Percentiles rank a stretch among this genome's conserved stretches.
These are phyloP conservation scores for Boechera stricta DNA, from an alignment of 345 rosid species.

Conservation along the genomic window DNA sequence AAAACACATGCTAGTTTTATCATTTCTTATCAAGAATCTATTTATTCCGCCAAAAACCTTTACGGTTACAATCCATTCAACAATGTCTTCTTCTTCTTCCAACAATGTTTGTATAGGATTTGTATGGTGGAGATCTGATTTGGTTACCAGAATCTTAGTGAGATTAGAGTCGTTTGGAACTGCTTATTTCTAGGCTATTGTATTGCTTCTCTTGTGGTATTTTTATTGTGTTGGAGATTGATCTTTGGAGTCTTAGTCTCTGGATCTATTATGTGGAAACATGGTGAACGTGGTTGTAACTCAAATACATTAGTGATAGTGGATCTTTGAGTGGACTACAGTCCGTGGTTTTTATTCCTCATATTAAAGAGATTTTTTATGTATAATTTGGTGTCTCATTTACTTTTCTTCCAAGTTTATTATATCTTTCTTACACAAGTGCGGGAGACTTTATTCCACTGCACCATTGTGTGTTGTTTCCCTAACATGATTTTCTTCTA, in stretches of 20 bases:
- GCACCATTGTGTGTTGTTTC: too few relatives aligned
- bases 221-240: background rate
- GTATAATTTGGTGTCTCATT: background rate
- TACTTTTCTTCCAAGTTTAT: too few relatives aligned
- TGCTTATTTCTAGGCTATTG: too few relatives aligned
- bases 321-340: background rate
- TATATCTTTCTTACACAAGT: too few relatives aligned
- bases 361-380: background rate
- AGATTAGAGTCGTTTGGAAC: too few relatives aligned
- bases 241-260: background rate
- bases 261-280: background rate
- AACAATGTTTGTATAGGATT: too few relatives aligned
- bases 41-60: conserved; percentile 27
- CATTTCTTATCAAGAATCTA: background rate
- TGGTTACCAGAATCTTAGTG: too few relatives aligned
- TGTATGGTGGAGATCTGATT: too few relatives aligned
- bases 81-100: conserved; percentile 27
- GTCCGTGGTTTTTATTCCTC: background rate
- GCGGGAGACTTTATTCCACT: too few relatives aligned
- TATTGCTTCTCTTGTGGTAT: too few relatives aligned
- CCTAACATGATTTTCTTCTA: too few relatives aligned
- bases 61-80: conserved; percentile 32
- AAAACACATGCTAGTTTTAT: conserved; percentile 22
- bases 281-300: background rate
- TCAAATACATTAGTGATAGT: background rate